Conservation (phyloP, 352 stramenopile species). For the Phytophthora quininea region DNA sequence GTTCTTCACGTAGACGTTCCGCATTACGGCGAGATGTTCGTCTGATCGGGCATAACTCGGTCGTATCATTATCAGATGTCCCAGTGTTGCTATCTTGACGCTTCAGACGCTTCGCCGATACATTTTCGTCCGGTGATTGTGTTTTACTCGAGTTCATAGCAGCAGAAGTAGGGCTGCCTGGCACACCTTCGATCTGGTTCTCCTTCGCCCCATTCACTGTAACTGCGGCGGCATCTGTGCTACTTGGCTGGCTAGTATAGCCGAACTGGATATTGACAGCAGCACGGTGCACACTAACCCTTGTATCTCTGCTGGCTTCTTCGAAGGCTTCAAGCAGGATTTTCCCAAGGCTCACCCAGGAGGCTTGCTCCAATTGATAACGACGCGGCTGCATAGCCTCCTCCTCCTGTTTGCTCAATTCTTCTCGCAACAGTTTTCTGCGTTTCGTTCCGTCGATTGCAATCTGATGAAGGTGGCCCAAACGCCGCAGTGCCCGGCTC, state of each 20-base stretch:
- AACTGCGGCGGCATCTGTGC: background rate
- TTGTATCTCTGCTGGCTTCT: slow-evolving; percentile 45
- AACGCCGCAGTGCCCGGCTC: slow-evolving; percentile 19
- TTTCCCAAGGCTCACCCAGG: slow-evolving; percentile 62
- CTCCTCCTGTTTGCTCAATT: slow-evolving; percentile 24
- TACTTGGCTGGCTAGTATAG: background rate
- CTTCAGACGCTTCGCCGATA: slow-evolving; percentile 17
- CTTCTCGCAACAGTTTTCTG: slow-evolving; percentile 30
- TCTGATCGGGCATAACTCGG: slow-evolving; percentile 37
- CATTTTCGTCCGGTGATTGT: slow-evolving; percentile 3
- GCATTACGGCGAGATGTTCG: slow-evolving; percentile 74
- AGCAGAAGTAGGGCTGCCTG: background rate
- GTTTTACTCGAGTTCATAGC: slow-evolving; percentile 1
- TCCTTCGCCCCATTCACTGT: background rate
- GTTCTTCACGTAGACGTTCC: slow-evolving; percentile 69
- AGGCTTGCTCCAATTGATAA: slow-evolving; percentile 51
- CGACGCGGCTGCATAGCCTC: slow-evolving; percentile 20
- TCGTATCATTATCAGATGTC: slow-evolving; percentile 48
- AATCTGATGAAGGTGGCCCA: slow-evolving; percentile 35
- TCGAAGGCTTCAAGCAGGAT: slow-evolving; percentile 71
- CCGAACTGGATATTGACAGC: slow-evolving; percentile 33
- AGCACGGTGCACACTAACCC: slow-evolving; percentile 21
- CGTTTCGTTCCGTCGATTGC: slow-evolving; percentile 28
- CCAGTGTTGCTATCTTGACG: slow-evolving; percentile 14
- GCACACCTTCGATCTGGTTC: background rate